Percentiles rank a stretch among this genome's conserved stretches.
These are phyloP conservation scores for Wallacemonas sp. DNA, from an alignment of 208 protist species.

Conservation along the genomic window DNA sequence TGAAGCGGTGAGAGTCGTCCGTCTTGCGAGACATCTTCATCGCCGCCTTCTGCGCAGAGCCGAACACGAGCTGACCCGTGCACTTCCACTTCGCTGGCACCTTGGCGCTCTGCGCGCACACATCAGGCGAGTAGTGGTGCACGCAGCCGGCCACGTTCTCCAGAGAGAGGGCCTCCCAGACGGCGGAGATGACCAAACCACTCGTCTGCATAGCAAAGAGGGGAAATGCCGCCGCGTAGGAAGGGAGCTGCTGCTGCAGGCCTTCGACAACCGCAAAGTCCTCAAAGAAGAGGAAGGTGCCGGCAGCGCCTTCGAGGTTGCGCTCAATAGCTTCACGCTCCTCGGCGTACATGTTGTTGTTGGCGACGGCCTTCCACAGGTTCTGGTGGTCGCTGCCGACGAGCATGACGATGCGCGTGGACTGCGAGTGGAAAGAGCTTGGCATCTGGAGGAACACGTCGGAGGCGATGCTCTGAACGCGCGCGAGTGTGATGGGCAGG, in stretches of 20 bases:
- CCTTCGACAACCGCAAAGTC: conserved; percentile 29
- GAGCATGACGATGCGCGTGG: conserved; percentile 46
- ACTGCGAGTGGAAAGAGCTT: conserved; percentile 58
- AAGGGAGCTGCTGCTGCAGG: conserved; percentile 40
- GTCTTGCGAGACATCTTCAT: conserved; percentile 27
- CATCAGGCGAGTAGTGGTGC: conserved; percentile 66
- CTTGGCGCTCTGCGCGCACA: conserved; percentile 30
- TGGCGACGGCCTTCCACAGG: conserved; percentile 47
- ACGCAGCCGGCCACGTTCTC: conserved; percentile 43
- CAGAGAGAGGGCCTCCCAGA: conserved; percentile 54
- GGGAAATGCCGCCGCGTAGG: conserved; percentile 44
- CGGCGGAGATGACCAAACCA: conserved; percentile 43
- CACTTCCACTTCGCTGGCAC: conserved; percentile 44
- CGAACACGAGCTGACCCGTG: conserved; percentile 63
- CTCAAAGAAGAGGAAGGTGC: conserved; percentile 66
- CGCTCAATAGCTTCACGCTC: conserved; percentile 34
- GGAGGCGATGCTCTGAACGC: conserved; percentile 13
- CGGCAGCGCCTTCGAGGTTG: conserved; percentile 43
- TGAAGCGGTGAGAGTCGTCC: conserved; percentile 41
- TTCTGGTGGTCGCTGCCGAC: conserved; percentile 53
- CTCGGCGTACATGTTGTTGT: conserved; percentile 30
- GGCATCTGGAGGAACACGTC: conserved; percentile 13
- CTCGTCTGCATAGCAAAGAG: conserved; percentile 40
- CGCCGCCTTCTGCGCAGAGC: conserved; percentile 36
- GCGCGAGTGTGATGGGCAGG: not conserved